Base-by-base conservation (phyloP, 1,284 basidiomycete species). In the Fomitiporia mediterranea region DNA sequence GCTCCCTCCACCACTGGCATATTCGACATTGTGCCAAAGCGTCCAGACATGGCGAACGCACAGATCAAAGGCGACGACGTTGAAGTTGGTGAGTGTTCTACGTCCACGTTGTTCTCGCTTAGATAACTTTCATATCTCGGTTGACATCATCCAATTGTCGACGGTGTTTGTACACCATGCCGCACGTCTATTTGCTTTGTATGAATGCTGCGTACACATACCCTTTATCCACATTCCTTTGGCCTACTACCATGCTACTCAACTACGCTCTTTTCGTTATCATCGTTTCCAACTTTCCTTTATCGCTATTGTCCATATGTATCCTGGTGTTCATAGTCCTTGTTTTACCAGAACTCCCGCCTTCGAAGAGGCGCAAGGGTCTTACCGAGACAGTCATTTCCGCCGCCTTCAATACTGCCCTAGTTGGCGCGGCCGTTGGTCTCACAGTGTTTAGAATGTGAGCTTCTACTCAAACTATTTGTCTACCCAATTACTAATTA, bases 401-500 rank as follows among this genome's bases (percentile, higher is more conserved):
- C 15, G 87, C 86, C 32, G 88, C 88, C 57, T 73, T 91, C 69
- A 87, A 79, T 71, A 87, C 88, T 61, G 89, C 86, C 51, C 78
- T 91, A 59, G 86, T 91, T 60, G 87, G 88, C 58, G 85, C 86
- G 34, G 89, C 89, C 15, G 88, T 91, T 50, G 88, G 89, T 59
- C 75, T 90, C 61, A 89, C 88, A 49, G 86, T 89, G 44, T 91
- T 89, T 72, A 81, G 87, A 69, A 72, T 91, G 89, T 90, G 68
- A 73, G 86, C 77, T 35, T 35, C 51, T 43, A 49, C 11, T 44
- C 28, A 15, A 19, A 44, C 47, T 34, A 6, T 47, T 3, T 47
- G 53, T 25, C 48, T 56, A 3, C 58, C 78, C 75, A 15, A 11
- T 32, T 32, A 11, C 51, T 15, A 27, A 54, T 51, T 23, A n/a